phyloP scores from a whole-genome alignment of 2,329 filamentous ascomycete species.

The Tetracladium maxilliforme region DNA sequence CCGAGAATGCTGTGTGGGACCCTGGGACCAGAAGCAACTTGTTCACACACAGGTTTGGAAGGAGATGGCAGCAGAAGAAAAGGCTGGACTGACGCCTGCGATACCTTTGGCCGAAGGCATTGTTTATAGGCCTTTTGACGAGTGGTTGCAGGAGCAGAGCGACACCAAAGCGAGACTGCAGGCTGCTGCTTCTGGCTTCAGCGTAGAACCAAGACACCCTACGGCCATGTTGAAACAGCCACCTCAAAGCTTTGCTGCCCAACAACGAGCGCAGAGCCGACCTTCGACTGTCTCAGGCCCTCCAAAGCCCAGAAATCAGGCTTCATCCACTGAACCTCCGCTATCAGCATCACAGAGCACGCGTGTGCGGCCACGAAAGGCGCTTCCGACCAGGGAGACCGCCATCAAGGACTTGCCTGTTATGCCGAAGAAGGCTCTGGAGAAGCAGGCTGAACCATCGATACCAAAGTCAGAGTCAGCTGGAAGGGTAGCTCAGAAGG shows the following conservation, averaged over 20 bases:
- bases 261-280: constrained; percentile 43
- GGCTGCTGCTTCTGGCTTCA: constrained; percentile 3
- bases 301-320: constrained; percentile 2
- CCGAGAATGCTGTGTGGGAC: constrained; percentile 41
- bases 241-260: constrained; percentile 51
- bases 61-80: constrained; percentile 54
- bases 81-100: constrained; percentile 45
- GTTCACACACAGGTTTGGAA: constrained; percentile 44
- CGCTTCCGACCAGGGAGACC: constrained; percentile 12
- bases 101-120: constrained; percentile 47
- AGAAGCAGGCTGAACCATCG: constrained; percentile 7
- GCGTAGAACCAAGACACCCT: constrained; percentile 8
- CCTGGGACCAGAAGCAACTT: constrained; percentile 30
- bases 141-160: constrained; percentile 38
- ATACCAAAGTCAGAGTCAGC: constrained; percentile 3
- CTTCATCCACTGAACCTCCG: not conserved
- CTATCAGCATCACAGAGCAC: not conserved
- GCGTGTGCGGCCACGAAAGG: too few species aligned
- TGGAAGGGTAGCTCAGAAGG: too few species aligned
- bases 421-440: constrained; percentile 4
- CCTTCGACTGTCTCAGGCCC: constrained; percentile 12
- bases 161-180: constrained; percentile 4
- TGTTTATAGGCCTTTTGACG: constrained; percentile 50
- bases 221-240: constrained; percentile 33
- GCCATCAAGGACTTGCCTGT: constrained; percentile 3